Percentiles rank a stretch among this genome's conserved stretches.
These are phyloP conservation scores for Tulasnella sp. DNA, from an alignment of 768 basidiomycete genomes.

Conservation along the genomic window DNA sequence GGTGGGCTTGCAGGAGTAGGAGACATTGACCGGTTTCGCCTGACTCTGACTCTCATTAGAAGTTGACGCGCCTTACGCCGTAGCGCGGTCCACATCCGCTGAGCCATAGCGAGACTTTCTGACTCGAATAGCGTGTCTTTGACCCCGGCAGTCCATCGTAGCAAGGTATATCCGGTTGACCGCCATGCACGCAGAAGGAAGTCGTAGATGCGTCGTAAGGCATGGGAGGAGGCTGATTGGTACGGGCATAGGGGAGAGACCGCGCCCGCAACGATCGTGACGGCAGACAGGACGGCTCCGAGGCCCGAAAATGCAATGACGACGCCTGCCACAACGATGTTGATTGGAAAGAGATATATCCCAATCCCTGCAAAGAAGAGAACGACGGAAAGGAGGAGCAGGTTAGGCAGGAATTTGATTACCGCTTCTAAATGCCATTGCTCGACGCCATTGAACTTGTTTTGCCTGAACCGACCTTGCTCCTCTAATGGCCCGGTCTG, in stretches of 20 bases:
- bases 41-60: no score
- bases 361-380: neutral
- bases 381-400: neutral
- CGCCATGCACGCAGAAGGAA: no score
- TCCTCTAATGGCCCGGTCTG: neutral
- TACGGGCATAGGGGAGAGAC: neutral
- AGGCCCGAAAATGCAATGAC: neutral
- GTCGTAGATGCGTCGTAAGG: neutral
- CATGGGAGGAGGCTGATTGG: neutral
- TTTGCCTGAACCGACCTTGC: neutral
- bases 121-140: no score
- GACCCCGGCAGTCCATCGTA: no score
- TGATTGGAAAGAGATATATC: neutral
- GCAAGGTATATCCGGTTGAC: no score
- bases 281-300: neutral
- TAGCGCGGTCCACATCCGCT: no score
- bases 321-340: neutral
- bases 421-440: neutral
- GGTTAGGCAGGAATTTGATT: neutral
- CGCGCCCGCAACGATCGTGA: neutral
- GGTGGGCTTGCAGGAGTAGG: no score
- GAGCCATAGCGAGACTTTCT: no score
- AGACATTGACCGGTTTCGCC: no score
- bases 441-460: neutral
- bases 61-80: no score